phyloP scores from a whole-genome alignment of 1,284 basidiomycete genomes.

The Leccinum fuscescens region DNA sequence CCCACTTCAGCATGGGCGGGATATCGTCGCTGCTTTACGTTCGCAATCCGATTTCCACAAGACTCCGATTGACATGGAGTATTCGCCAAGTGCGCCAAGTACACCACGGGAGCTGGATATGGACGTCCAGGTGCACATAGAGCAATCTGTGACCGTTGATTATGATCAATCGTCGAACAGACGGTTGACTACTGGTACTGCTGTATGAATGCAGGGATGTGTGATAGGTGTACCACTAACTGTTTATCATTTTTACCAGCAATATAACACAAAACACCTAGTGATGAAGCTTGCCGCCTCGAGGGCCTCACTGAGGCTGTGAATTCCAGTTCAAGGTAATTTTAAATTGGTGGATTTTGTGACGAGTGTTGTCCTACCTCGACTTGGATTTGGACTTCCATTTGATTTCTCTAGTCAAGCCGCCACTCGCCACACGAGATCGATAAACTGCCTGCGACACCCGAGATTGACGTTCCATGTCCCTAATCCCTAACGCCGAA shows the following conservation, averaged over 20 bases:
- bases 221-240: slow-evolving; percentile 9
- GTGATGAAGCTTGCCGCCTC: background rate
- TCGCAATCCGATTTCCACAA: slow-evolving; percentile 27
- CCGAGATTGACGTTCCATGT: slow-evolving; percentile 7
- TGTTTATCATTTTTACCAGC: slow-evolving; percentile 5
- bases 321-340: slow-evolving; percentile 10
- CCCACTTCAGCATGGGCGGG: slow-evolving; percentile 16
- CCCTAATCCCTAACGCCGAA: slow-evolving; percentile 5
- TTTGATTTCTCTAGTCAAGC: background rate
- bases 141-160: slow-evolving; percentile 32
- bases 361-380: background rate
- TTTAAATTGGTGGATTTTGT: slow-evolving; percentile 10
- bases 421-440: background rate
- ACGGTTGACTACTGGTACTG: slow-evolving; percentile 10
- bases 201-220: slow-evolving; percentile 7
- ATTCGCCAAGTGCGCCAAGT: slow-evolving; percentile 6
- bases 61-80: slow-evolving; percentile 25
- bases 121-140: slow-evolving; percentile 31
- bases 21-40: slow-evolving; percentile 21
- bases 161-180: slow-evolving; percentile 25
- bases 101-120: slow-evolving; percentile 25
- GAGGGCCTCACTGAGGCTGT: background rate
- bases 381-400: background rate
- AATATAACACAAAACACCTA: slow-evolving; percentile 7
- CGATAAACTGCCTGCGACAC: background rate